Evolutionary conservation across 1,284 basidiomycete genomes (phyloP).

Genomic region (Coniferiporia sulphurascens): DNA sequence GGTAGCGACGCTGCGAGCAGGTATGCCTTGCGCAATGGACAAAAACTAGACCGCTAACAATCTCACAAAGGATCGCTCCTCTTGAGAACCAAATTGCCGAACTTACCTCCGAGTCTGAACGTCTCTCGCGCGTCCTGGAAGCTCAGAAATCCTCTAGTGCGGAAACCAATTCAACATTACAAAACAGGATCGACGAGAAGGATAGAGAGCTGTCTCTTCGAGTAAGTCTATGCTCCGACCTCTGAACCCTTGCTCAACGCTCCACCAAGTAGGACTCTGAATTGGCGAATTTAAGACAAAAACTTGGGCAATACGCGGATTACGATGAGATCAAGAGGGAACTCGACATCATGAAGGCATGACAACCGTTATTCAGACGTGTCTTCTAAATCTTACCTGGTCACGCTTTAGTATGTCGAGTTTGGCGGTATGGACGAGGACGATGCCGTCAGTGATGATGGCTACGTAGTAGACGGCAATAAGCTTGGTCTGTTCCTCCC

Average conservation of each 20-base stretch:
- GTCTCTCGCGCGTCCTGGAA: conserved; percentile 65
- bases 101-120: conserved; percentile 69
- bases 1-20: conserved; percentile 73
- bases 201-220: conserved; percentile 56
- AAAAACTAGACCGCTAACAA: conserved; percentile 3
- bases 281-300: conserved; percentile 59
- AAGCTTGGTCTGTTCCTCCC: conserved; percentile 63
- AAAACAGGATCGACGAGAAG: conserved; percentile 59
- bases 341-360: conserved; percentile 93
- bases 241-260: not conserved
- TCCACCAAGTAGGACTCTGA: conserved; percentile 43
- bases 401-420: conserved; percentile 73
- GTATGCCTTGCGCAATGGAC: conserved; percentile 37
- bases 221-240: conserved; percentile 32
- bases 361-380: conserved; percentile 18
- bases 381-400: not conserved
- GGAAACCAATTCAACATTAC: conserved; percentile 43
- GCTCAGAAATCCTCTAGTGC: conserved; percentile 55
- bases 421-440: conserved; percentile 82
- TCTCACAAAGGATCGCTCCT: conserved; percentile 51
- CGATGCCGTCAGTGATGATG: conserved; percentile 44
- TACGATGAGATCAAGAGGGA: conserved; percentile 97
- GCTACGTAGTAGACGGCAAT: conserved; percentile 25
- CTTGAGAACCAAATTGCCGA: conserved; percentile 71
- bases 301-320: conserved; percentile 71